phyloP scores from a whole-genome alignment of 2,329 filamentous ascomycete genomes.

The Helicocarpus griseus region DNA sequence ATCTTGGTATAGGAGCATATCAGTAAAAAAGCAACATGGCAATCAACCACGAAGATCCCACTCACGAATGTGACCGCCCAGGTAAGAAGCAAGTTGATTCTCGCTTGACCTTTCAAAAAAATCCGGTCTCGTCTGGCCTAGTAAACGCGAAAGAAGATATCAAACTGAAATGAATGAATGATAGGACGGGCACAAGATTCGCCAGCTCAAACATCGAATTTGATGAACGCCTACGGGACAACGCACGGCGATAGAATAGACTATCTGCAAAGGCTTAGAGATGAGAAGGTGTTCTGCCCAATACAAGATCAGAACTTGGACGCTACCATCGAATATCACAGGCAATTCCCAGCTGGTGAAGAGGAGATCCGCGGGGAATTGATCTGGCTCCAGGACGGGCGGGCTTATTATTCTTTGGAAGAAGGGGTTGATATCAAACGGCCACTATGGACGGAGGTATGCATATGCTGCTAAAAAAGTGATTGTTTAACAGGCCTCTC shows the following conservation, averaged over 20 bases:
- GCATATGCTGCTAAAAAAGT: no score
- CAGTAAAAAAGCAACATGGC: no score
- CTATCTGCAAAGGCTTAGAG: neutral
- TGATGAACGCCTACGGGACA: neutral
- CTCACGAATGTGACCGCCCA: neutral
- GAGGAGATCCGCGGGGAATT: no score
- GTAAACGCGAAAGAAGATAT: no score
- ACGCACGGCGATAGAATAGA: neutral
- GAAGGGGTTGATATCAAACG: no score
- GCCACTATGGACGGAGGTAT: no score
- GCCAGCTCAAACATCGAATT: neutral
- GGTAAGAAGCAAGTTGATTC: neutral
- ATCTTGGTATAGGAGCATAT: no score
- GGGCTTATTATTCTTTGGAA: no score
- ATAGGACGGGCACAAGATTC: neutral
- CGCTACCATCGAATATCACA: neutral
- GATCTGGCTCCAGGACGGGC: no score
- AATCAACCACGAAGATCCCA: neutral
- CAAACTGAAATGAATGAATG: neutral
- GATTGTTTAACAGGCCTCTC: no score
- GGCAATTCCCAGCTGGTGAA: neutral
- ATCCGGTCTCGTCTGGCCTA: no score
- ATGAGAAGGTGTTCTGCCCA: neutral
- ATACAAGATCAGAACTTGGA: neutral
- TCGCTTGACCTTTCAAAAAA: no score